Evolutionary conservation across 169 alveolate genomes (phyloP), one percentile per base, ranked within the genome.

Genomic region (Cardiosporidium cionae): DNA sequence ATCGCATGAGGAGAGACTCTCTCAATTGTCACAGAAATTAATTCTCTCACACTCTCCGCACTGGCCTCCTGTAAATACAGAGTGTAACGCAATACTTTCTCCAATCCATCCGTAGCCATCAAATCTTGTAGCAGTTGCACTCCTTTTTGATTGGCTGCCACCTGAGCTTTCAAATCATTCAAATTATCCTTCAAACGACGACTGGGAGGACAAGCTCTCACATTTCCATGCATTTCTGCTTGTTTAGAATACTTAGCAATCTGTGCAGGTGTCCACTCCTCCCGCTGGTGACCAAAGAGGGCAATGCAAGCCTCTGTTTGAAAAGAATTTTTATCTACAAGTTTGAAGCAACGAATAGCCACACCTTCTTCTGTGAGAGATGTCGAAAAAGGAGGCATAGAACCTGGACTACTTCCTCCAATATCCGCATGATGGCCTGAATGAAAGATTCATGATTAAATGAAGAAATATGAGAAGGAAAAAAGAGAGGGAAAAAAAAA

Each of bases 391-490:
- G 92, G 84, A 9, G 95, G 95, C 95, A 90, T 90, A 37, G 87
- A 72, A 16, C 95, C 95, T 28, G 95, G 92, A 23, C 87, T 62
- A 0, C 82, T 80, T 4, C 95, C 95, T 28, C 95, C 95, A 25
- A 90, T 80, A 72, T 90, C 95, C 32, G 94, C 92, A 81, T 90
- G 95, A 72, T 90, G 95, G 3, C 93, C 95, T 68, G 32, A 16
- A 2, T 7, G 28, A 16, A 22, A 16, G 29, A 25, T 9, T 6
- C 68, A 7, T 25, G 74, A 2, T 16, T 7, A 27, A 9, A 32
- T n/a, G 70, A 34, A 68, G 72, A 66, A n/a, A 9, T 6, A 28
- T 32, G 6, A 66, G 16, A 5, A 5, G 9, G 6, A 5, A 16
- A 66, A 27, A 3, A 31, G 23, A 44, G 58, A 44, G 16, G 58